Conservation (phyloP, 2,329 filamentous ascomycete species). For the Alternaria triticina region DNA sequence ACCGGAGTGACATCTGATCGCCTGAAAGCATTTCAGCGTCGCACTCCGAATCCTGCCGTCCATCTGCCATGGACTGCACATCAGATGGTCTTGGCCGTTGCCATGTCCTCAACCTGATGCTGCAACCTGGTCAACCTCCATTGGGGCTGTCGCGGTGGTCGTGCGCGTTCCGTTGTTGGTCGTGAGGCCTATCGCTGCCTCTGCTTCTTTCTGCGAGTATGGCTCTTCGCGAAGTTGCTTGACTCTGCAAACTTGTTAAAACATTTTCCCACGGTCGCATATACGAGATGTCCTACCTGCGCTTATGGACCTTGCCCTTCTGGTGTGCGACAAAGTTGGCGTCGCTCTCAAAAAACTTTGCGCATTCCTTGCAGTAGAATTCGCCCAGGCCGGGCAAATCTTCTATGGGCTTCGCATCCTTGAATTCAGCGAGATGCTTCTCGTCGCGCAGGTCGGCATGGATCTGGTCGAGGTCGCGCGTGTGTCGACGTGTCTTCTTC, state of each 20-base stretch:
- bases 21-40: not conserved
- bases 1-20: not conserved
- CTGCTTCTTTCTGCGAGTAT: conserved; percentile 84
- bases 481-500: conserved; percentile 56
- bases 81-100: not conserved
- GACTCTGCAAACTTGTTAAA: no score
- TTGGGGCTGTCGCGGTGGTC: conserved; percentile 33
- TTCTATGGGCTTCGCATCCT: conserved; percentile 78
- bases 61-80: not conserved
- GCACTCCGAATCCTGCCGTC: not conserved
- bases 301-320: conserved; percentile 92
- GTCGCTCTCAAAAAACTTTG: conserved; percentile 94
- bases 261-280: no score
- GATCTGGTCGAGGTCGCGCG: conserved; percentile 90
- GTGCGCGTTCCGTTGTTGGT: conserved; percentile 68
- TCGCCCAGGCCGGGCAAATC: conserved; percentile 86
- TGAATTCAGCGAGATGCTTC: conserved; percentile 80
- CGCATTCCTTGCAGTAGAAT: conserved; percentile 89
- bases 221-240: conserved; percentile 83
- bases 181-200: conserved; percentile 75
- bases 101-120: conserved; percentile 15
- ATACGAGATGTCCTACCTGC: no score
- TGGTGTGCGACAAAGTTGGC: conserved; percentile 75
- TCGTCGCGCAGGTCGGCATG: conserved; percentile 79
- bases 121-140: conserved; percentile 43